phyloP scores from a whole-genome alignment of 495 filamentous ascomycete species.

The Podospora pseudopauciseta region DNA sequence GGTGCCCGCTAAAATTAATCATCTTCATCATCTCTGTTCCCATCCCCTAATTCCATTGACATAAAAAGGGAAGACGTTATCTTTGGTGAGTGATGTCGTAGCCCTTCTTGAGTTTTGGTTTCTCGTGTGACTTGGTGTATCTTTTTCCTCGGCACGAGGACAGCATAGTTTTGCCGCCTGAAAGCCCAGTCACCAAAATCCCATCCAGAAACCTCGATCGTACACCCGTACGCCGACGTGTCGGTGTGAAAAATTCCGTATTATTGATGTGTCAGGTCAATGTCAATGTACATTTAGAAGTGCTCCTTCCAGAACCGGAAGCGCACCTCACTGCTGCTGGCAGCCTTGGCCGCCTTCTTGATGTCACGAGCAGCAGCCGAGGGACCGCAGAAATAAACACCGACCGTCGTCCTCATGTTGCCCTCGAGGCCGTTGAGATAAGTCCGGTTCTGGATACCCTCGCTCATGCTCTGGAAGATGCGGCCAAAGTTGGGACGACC shows the following conservation, averaged over 20 bases:
- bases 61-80: too few species aligned
- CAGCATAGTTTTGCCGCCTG: background rate
- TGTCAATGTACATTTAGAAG: constrained; percentile 42
- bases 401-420: constrained; percentile 73
- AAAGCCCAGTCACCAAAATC: background rate
- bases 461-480: constrained; percentile 79
- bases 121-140: background rate
- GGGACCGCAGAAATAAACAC: constrained; percentile 94
- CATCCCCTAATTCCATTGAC: background rate
- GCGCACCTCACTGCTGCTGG: constrained; percentile 69
- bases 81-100: too few species aligned
- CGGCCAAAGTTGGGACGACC: constrained; percentile 86
- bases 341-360: constrained; percentile 67
- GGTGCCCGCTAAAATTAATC: background rate
- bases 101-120: background rate
- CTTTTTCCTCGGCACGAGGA: constrained; percentile 1
- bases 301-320: constrained; percentile 99
- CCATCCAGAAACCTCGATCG: background rate
- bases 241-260: background rate
- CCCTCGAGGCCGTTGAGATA: constrained; percentile 81
- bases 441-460: constrained; percentile 77
- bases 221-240: background rate
- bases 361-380: constrained; percentile 71
- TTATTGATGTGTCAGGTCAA: constrained; percentile 6
- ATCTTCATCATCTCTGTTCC: background rate